Evolutionary conservation across 2,329 filamentous ascomycete genomes (phyloP), one percentile per base, ranked within the genome.

Genomic region (Sordariomycetes sp.): DNA sequence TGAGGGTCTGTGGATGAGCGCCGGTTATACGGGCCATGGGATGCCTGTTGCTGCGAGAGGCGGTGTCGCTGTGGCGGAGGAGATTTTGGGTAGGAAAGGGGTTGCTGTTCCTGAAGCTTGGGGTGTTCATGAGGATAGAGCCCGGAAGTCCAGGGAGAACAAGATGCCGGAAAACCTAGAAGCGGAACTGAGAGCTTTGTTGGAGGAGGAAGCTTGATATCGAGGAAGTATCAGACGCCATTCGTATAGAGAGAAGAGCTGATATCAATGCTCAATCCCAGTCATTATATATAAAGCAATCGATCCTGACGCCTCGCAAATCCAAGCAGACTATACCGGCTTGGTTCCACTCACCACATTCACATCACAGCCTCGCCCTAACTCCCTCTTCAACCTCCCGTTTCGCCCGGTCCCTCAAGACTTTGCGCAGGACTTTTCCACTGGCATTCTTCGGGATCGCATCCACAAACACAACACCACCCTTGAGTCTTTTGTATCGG

Each of bases 21-120:
- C 68, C 3, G 82, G 78, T 4, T 86, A 81, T 47, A 81, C 79
- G 5, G 80, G 78, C 0, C 83, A 88, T 53, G 84, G 84, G 0
- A 86, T 87, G 82, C 81, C 82, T 15, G 77, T 79, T 45, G 75
- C 80, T 12, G 77, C 78, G 41, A 58, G 85, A 26, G 77, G 72
- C 44, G 83, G 71, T 3, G 72, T 76, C 38, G 75, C 75, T 2
- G 71, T 75, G 10, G 79, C 74, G 8, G 58, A 70, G 30, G 70
- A 81, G 63, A 72, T 84, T 34, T 45, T 68, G 36, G 61, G 61
- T 2, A 51, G 51, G 16, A 43, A 62, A 17, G 35, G 72, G 23
- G 57, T 67, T 29, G 57, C 62, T 18, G 35, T 74, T 21, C 70
- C 70, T 4, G 37, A 36, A 9, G 59, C 63, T 41, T 73, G 59